Percentiles rank a stretch among this genome's conserved stretches.
These are phyloP conservation scores for Sporisorium graminicola DNA, from an alignment of 1,284 basidiomycete genomes.

Conservation along the genomic window DNA sequence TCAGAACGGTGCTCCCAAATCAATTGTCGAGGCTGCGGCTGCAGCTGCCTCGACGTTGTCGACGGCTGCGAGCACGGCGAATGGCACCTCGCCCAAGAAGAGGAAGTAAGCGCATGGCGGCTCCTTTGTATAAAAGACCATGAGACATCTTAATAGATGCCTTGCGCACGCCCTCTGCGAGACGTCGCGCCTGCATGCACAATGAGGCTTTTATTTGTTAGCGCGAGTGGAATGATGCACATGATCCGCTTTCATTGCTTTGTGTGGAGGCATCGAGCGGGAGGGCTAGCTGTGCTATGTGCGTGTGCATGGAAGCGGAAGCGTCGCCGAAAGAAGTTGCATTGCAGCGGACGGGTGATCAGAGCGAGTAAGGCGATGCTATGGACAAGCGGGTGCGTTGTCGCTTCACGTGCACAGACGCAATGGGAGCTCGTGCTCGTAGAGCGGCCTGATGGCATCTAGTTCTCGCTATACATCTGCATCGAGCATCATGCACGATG, in stretches of 20 bases:
- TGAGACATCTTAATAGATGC: neutral
- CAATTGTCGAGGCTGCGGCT: neutral
- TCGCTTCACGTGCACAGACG: neutral
- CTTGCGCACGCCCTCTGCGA: neutral
- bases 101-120: conserved; percentile 15
- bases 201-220: neutral
- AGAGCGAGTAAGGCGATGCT: neutral
- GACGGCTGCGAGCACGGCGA: conserved; percentile 5
- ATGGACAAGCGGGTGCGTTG: too few relatives aligned
- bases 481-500: neutral
- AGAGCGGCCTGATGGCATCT: neutral
- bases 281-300: too few relatives aligned
- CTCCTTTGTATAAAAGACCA: neutral
- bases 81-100: conserved; percentile 38
- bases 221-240: neutral
- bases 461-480: neutral
- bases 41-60: conserved; percentile 6
- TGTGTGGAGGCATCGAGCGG: neutral
- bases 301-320: neutral
- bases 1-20: conserved; percentile 1
- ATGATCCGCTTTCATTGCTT: neutral
- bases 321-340: neutral
- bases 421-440: neutral
- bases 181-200: neutral
- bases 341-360: neutral